Base-by-base conservation (phyloP, 2,329 filamentous ascomycete species). In the Colletotrichum plurivorum region DNA sequence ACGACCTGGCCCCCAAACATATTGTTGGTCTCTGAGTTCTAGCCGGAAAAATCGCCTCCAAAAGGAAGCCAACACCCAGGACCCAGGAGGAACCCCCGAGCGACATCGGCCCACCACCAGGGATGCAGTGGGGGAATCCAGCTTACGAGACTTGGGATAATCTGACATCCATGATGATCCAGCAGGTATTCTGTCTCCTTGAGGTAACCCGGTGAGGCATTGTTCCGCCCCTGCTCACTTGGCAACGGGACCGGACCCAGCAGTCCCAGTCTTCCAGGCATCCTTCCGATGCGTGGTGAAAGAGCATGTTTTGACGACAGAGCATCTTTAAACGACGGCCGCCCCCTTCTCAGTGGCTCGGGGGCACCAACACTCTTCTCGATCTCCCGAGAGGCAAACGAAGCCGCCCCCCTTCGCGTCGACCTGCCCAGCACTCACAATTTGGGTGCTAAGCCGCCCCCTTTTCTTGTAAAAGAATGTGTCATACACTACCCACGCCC, bases 51-150 rank as follows among this genome's bases (percentile, higher is more conserved):
- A 39, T 43, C 52, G 57, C 46, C 46, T 15, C 8, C 15, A 27
- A 31, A 25, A 22, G 20, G 36, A 51, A 52, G 16, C 2, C 27
- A 22, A 41, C 60, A 46, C 39, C 52, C 4, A 18, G 56, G 25
- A 39, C 15, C 4, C 48, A 41, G 51, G 25, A 54, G 22, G 39
- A 16, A 10, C 27, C 39, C 36, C 15, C 25, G 43, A 25, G 48
- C 60, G 53, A 64, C 39, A 64, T 59, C 65, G 53, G 60, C 65
- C 48, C 53, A 59, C 53, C 41, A 22, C 27, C 20, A 39, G 49
- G 53, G 18, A 39, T 20, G 16, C 43, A 13, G 53, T 52, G n/a
- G 20, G 60, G 20, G 53, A 16, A 20, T 13, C 20, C 6, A 31
- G 52, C 48, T 15, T 65, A 49, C 27, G 36, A 27, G 20, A 20